Percentiles rank a stretch among this genome's conserved stretches.
These are phyloP conservation scores for Fusarium praegraminearum DNA, from an alignment of 2,329 filamentous ascomycete species.

Conservation along the genomic window DNA sequence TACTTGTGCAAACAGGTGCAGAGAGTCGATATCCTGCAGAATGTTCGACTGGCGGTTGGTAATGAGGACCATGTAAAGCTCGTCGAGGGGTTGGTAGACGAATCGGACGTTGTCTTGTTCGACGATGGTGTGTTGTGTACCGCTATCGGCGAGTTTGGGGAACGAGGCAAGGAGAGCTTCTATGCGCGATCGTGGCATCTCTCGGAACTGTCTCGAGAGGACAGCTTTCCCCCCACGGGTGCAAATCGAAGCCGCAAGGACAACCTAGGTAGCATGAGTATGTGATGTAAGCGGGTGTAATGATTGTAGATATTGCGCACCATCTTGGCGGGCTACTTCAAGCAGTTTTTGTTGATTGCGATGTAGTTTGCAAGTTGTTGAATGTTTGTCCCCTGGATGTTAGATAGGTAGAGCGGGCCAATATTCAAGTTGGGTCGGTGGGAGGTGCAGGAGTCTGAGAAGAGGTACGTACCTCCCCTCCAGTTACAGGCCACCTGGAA, in stretches of 20 bases:
- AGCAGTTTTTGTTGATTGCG: slow-evolving; percentile 37
- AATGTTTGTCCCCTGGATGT: slow-evolving; percentile 45
- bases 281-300: neutral
- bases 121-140: slow-evolving; percentile 97
- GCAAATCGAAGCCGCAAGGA: slow-evolving; percentile 98
- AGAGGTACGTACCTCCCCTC: slow-evolving; percentile 39
- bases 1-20: slow-evolving; percentile 97
- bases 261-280: slow-evolving; percentile 73
- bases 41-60: slow-evolving; percentile 99
- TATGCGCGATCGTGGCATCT: slow-evolving; percentile 96
- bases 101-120: slow-evolving; percentile 99
- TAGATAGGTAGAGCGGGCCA: slow-evolving; percentile 49
- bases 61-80: slow-evolving; percentile 99
- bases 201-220: slow-evolving; percentile 95
- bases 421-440: slow-evolving; percentile 48
- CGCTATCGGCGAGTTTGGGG: slow-evolving; percentile 95
- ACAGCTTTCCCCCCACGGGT: slow-evolving; percentile 98
- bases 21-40: slow-evolving; percentile 97
- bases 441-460: slow-evolving; percentile 35
- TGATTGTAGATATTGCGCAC: slow-evolving; percentile 47
- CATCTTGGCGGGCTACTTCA: slow-evolving; percentile 53
- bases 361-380: slow-evolving; percentile 39
- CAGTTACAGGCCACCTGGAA: slow-evolving; percentile 40
- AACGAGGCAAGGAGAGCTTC: slow-evolving; percentile 97
- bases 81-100: slow-evolving; percentile 98